These are phyloP conservation scores for Onygenales sp. DNA, from an alignment of 2,329 filamentous ascomycete species.

Conservation along the genomic window DNA sequence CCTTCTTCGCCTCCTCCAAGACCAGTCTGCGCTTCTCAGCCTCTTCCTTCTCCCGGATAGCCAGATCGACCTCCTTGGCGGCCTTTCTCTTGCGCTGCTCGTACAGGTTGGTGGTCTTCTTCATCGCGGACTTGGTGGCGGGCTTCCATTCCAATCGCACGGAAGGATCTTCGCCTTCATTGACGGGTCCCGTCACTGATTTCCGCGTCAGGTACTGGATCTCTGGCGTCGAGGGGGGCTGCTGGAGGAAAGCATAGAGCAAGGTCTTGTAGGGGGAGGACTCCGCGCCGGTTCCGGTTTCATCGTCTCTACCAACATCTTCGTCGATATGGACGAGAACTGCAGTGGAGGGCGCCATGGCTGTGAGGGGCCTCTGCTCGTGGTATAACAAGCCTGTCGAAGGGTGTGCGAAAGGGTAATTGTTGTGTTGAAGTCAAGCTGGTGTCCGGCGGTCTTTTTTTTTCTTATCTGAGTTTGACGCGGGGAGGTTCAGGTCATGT, in stretches of 20 bases:
- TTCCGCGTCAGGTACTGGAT: constrained; percentile 60
- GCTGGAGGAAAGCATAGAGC: constrained; percentile 65
- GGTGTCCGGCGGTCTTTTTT: not conserved
- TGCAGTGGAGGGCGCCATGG: constrained; percentile 9
- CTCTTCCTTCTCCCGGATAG: constrained; percentile 62
- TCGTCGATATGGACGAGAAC: constrained; percentile 67
- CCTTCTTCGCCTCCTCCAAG: constrained; percentile 74
- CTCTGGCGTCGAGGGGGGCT: constrained; percentile 45
- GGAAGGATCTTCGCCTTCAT: constrained; percentile 53
- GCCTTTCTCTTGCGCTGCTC: constrained; percentile 78
- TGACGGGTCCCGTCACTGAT: constrained; percentile 52
- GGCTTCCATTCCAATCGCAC: constrained; percentile 66
- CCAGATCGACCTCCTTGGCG: constrained; percentile 63
- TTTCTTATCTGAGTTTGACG: not conserved
- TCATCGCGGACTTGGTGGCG: constrained; percentile 71
- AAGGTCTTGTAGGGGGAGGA: constrained; percentile 73
- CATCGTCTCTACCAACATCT: constrained; percentile 63
- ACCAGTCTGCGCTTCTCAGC: constrained; percentile 60
- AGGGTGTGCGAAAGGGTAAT: not conserved
- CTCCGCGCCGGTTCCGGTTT: constrained; percentile 57
- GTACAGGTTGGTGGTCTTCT: constrained; percentile 69
- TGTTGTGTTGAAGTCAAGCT: not conserved
- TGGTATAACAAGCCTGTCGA: not conserved
- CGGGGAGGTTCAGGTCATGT: not conserved
- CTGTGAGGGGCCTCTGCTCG: not conserved